These are phyloP conservation scores for Polyplosphaeria fusca DNA, from an alignment of 495 filamentous ascomycete genomes.

Conservation along the genomic window DNA sequence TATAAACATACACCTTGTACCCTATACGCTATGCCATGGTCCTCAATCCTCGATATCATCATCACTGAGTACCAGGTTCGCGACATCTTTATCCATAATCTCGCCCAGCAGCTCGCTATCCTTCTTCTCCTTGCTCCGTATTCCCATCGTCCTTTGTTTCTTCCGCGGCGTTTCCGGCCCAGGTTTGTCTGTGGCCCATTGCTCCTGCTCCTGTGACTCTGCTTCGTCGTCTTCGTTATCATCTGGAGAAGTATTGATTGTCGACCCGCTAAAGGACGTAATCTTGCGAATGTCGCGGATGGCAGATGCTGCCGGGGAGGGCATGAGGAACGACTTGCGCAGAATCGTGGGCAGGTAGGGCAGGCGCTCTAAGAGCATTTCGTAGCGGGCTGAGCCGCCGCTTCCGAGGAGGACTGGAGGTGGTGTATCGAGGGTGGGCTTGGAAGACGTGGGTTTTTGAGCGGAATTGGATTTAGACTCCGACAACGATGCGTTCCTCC, in stretches of 20 bases:
- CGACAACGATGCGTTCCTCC: constrained; percentile 21
- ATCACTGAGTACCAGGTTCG: constrained; percentile 76
- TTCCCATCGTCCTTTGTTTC: constrained; percentile 9
- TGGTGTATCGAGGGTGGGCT: constrained; percentile 3
- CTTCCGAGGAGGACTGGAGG: constrained; percentile 47
- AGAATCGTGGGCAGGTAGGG: constrained; percentile 75
- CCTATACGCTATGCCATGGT: too few species aligned
- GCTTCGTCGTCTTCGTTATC: constrained; percentile 44
- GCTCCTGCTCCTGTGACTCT: constrained; percentile 37
- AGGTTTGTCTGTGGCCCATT: constrained; percentile 55
- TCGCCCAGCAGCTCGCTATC: constrained; percentile 3
- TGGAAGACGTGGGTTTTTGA: background rate
- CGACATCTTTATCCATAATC: constrained; percentile 47
- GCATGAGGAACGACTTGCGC: constrained; percentile 28
- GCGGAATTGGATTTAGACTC: constrained; percentile 1
- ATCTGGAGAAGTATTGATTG: constrained; percentile 15
- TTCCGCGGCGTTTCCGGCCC: constrained; percentile 12
- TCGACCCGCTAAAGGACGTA: constrained; percentile 60
- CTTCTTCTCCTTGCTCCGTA: constrained; percentile 5
- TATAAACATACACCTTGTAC: too few species aligned
- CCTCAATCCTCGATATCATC: constrained; percentile 92
- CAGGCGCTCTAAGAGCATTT: constrained; percentile 76
- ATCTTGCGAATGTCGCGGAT: constrained; percentile 63
- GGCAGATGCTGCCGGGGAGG: constrained; percentile 30
- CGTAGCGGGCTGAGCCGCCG: constrained; percentile 61